A percentile compares a stretch with the other conserved stretches of the same genome.
phyloP scores from a whole-genome alignment of 1,139 yeast species.

The Pichia sp. region DNA sequence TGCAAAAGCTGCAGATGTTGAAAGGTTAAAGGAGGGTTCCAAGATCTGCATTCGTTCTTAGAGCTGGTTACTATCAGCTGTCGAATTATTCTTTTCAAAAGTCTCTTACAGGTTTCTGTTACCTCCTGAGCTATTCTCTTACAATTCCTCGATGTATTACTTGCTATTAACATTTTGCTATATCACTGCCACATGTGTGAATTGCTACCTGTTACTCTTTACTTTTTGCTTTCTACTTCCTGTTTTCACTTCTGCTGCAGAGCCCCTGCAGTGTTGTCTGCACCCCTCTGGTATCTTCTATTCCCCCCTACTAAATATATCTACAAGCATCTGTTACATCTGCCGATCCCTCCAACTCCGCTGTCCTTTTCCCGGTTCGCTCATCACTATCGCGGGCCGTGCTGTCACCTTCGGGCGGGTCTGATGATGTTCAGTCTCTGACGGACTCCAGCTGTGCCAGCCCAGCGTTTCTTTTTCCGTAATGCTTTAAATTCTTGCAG shows the following conservation, averaged over 20 bases:
- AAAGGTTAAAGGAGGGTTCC: slow-evolving; percentile 64
- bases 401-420: neutral
- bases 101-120: neutral
- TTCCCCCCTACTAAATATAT: neutral
- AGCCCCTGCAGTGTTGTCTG: neutral
- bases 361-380: neutral
- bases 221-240: neutral
- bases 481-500: too few species aligned
- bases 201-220: neutral
- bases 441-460: neutral
- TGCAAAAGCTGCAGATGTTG: slow-evolving; percentile 36
- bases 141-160: neutral
- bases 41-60: slow-evolving; percentile 62
- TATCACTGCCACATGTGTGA: neutral
- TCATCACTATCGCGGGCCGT: neutral
- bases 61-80: neutral
- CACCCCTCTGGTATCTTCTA: neutral
- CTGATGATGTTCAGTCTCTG: neutral
- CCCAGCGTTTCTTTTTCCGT: neutral
- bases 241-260: neutral
- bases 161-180: neutral
- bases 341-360: neutral
- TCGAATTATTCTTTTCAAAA: neutral
- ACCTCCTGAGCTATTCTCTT: neutral
- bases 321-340: neutral